Percentiles rank a stretch among this genome's conserved stretches.
Evolutionary conservation across 1,284 basidiomycete genomes (phyloP).

Genomic region (Naganishia albida): DNA sequence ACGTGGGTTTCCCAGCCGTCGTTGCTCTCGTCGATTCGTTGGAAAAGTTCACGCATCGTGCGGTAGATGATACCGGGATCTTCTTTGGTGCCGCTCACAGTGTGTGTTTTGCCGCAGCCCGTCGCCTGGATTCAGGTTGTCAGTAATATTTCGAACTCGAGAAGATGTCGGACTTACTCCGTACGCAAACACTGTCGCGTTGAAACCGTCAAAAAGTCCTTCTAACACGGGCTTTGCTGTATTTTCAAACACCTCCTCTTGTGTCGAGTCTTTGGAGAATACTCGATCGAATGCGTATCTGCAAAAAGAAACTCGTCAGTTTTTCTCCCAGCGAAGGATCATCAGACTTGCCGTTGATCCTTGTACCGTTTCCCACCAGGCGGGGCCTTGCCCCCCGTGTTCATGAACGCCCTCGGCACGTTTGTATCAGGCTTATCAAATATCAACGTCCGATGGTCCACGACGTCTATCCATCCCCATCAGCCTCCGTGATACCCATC

Average conservation of each 20-base stretch:
- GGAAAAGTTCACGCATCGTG: constrained; percentile 95
- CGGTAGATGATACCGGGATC: constrained; percentile 92
- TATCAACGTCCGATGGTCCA: constrained; percentile 65
- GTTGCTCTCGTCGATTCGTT: constrained; percentile 76
- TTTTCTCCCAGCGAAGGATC: constrained; percentile 31
- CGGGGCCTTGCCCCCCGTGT: constrained; percentile 61
- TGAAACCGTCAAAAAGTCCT: constrained; percentile 87
- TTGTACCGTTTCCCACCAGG: constrained; percentile 87
- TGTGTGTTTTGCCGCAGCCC: constrained; percentile 96
- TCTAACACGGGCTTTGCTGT: constrained; percentile 80
- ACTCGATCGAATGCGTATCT: constrained; percentile 95
- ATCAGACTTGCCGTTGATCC: constrained; percentile 61
- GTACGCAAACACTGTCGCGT: constrained; percentile 95
- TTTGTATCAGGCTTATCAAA: constrained; percentile 92
- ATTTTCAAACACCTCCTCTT: constrained; percentile 80
- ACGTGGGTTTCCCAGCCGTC: constrained; percentile 82
- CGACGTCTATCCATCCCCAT: constrained; percentile 47
- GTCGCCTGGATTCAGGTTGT: constrained; percentile 73
- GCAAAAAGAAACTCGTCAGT: constrained; percentile 39
- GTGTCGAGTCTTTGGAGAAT: constrained; percentile 73
- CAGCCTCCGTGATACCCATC: not conserved
- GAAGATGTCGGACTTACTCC: constrained; percentile 66
- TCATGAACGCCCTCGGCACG: constrained; percentile 69
- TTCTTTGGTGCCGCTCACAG: constrained; percentile 82
- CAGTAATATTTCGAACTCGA: not conserved